Base-by-base conservation (phyloP, 176 grass and related monocot species). In the Neostapfia colusana region DNA sequence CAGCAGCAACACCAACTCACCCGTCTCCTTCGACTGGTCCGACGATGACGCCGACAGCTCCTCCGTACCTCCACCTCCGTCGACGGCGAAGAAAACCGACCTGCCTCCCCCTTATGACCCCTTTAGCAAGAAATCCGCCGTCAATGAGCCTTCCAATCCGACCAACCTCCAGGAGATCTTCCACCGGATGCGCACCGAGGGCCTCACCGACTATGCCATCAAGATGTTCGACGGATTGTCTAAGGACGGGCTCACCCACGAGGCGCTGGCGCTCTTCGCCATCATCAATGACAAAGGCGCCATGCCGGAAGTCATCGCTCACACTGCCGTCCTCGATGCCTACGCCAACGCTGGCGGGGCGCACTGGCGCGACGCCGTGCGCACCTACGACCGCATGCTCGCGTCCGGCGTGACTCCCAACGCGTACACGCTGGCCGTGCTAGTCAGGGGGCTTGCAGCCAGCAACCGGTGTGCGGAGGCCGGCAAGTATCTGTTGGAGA, bases 171-270 rank as follows among this genome's bases (percentile, higher is more conserved):
- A 93, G 62, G 95, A 94, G 38, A 44, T 98, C 82, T 94, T 98
- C 72, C 86, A 93, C 72, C 54, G 20, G 44, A 94, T 98, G 87
- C 89, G 95, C 38, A 82, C 85, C n/a, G 91, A 77, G 68, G 95
- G 95, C 44, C 88, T 98, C 75, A 90, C 86, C 16, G 88, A 92
- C 26, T 77, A 94, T 10, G 95, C 95, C 65, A 84, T 98, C 89
- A 98, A 98, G 89, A 98, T 98, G 95, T 98, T 98, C 79, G 95
- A 98, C 73, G 91, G 81, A 87, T 89, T 98, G 82, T 92, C 89
- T 68, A 92, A 86, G 79, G 95, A 98, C 34, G 95, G 91, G 27
- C 86, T 91, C 48, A 94, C 84, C 13, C 91, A 92, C 59, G 89
- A 98, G 59, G 95, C 95, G 20, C 59, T 94, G 8, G 86, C 74